phyloP scores from a whole-genome alignment of 257 asterid species.

The Solanum habrochaites region DNA sequence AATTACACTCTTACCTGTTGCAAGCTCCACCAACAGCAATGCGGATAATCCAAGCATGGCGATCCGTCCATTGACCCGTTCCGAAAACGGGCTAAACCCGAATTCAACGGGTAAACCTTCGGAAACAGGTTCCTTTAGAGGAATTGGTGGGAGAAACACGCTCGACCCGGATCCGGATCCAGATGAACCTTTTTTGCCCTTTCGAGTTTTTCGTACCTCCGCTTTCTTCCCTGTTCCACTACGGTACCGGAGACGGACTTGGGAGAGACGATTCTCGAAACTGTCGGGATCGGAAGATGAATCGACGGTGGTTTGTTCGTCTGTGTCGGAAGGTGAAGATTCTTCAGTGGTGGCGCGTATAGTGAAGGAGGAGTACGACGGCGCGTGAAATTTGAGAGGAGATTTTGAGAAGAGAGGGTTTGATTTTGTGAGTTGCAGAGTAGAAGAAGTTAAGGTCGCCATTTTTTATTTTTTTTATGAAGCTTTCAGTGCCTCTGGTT shows the following conservation, averaged over 20 bases:
- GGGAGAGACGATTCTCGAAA: slow-evolving; percentile 69
- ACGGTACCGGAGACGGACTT: slow-evolving; percentile 59
- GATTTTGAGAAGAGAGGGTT: slow-evolving; percentile 12
- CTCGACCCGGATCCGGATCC: slow-evolving; percentile 42
- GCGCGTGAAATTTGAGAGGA: slow-evolving; percentile 11
- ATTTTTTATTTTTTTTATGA: slow-evolving; percentile 15
- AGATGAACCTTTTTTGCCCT: slow-evolving; percentile 46
- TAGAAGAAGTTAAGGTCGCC: slow-evolving; percentile 58
- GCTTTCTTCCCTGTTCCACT: slow-evolving; percentile 84
- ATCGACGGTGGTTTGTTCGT: slow-evolving; percentile 16
- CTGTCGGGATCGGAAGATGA: slow-evolving; percentile 23
- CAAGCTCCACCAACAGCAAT: slow-evolving; percentile 75
- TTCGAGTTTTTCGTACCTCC: slow-evolving; percentile 47
- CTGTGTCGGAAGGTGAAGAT: slow-evolving; percentile 21
- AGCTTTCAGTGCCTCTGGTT: background rate
- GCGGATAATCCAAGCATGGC: slow-evolving; percentile 78
- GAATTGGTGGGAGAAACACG: slow-evolving; percentile 76
- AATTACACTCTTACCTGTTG: slow-evolving; percentile 74
- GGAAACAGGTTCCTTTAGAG: slow-evolving; percentile 54
- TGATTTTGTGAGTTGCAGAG: slow-evolving; percentile 51
- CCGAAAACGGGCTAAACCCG: slow-evolving; percentile 87
- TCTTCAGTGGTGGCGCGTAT: slow-evolving; percentile 51
- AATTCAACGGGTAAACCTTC: slow-evolving; percentile 77
- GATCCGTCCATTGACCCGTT: slow-evolving; percentile 68
- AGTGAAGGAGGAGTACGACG: background rate